A percentile compares a stretch with the other conserved stretches of the same genome.
phyloP scores from a whole-genome alignment of 305 asterid species.

The Fraxinus platypoda region DNA sequence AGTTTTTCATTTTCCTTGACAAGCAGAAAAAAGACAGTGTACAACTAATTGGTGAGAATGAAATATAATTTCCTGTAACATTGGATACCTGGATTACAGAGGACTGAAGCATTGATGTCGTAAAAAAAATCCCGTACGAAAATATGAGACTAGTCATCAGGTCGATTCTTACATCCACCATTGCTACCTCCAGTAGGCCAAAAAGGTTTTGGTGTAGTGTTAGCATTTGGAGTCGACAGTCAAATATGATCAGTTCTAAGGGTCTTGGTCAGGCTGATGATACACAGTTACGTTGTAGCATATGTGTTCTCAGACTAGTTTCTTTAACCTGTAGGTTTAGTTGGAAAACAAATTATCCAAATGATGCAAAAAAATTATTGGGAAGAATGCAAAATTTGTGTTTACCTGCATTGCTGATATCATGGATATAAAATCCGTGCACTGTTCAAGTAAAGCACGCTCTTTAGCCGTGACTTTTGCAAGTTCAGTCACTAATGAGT shows the following conservation, averaged over 20 bases:
- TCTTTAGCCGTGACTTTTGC: slow-evolving; percentile 66
- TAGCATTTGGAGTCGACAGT: slow-evolving; percentile 49
- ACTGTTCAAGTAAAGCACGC: slow-evolving; percentile 64
- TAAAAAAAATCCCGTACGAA: slow-evolving; percentile 32
- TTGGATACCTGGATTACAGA: slow-evolving; percentile 25
- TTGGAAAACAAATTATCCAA: not conserved
- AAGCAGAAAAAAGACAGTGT: slow-evolving; percentile 26
- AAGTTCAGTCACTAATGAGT: slow-evolving; percentile 62
- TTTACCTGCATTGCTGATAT: slow-evolving; percentile 75
- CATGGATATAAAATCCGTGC: slow-evolving; percentile 60
- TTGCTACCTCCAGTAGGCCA: slow-evolving; percentile 33
- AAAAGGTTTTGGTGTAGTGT: slow-evolving; percentile 38
- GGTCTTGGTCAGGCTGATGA: slow-evolving; percentile 47
- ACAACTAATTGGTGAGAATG: slow-evolving; percentile 46
- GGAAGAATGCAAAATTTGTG: not conserved
- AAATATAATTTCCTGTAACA: slow-evolving; percentile 33
- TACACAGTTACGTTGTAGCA: slow-evolving; percentile 66
- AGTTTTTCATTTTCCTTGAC: slow-evolving; percentile 23
- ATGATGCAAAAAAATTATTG: not conserved
- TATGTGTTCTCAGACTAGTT: slow-evolving; percentile 74
- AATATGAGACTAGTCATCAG: slow-evolving; percentile 34
- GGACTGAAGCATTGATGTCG: slow-evolving; percentile 27
- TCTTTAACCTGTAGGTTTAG: slow-evolving; percentile 59
- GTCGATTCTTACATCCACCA: slow-evolving; percentile 20
- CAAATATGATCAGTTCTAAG: slow-evolving; percentile 48